Evolutionary conservation across 2,329 filamentous ascomycete genomes (phyloP), one percentile per base, ranked within the genome.

Genomic region (Hortaea werneckii): DNA sequence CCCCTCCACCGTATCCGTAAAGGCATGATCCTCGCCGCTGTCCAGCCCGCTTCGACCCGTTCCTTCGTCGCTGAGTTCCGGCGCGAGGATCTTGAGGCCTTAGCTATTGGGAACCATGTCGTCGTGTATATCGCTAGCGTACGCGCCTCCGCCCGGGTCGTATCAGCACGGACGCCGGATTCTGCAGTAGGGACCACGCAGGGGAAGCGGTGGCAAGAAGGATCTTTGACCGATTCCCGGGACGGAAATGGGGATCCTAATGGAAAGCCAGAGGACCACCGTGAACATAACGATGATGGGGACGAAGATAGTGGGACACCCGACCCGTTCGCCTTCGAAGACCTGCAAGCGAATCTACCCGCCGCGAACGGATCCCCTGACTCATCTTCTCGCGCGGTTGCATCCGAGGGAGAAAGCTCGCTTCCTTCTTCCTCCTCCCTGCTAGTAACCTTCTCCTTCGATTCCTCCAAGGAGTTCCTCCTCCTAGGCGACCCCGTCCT

Each of bases 61-160:
- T 58, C 62, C 5, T 68, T 73, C 43, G 80, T 79, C 1, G 88
- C 87, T 0, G 73, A 76, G 1, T 94, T 95, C 58, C 69, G 76
- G 1, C 76, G 82, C 5, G 64, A 72, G 0, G 78, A 83, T 41
- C 76, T 82, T 0, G 76, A 75, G 26, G 70, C 76, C 1, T 70
- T 95, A 5, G 74, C 76, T 0, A 68, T 80, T 1, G 85, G 85
- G 1, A 82, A 77, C 37, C 72, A 83, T 30, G 81, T 89, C 5
- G 88, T 94, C 29, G 78, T 90, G 1, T 96, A 95, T 59, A 79
- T 89, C 37, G 87, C 87, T 12, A 95, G 88, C 59, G 82, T 96
- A 10, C 78, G 90, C 6, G 84, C 88, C 1, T 80, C 85, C 0
- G 89, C 87, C 0, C 82, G 83, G 49, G 78, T 96, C 1, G 62